phyloP scores from a whole-genome alignment of 352 stramenopile species.

The Phytophthora hibernalis region DNA sequence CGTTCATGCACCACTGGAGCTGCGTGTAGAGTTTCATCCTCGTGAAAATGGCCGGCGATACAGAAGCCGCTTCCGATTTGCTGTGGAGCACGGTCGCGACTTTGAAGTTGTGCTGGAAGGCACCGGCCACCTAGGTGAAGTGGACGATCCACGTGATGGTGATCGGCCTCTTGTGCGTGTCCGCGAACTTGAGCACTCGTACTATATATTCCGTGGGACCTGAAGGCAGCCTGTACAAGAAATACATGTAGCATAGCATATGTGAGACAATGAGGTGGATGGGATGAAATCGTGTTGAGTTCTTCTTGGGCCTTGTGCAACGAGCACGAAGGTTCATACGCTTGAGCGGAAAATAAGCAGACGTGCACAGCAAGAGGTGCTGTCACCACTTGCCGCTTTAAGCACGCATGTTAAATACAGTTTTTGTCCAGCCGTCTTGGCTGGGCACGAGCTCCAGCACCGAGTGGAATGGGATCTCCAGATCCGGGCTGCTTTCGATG shows the following conservation, averaged over 20 bases:
- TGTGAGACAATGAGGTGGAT: constrained; percentile 25
- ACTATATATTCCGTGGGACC: constrained; percentile 56
- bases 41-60: constrained; percentile 46
- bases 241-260: constrained; percentile 21
- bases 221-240: constrained; percentile 16
- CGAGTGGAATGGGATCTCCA: constrained; percentile 89
- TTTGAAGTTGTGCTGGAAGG: constrained; percentile 82
- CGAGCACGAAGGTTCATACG: constrained; percentile 27
- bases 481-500: constrained; percentile 75
- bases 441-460: constrained; percentile 84
- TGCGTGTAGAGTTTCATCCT: constrained; percentile 64
- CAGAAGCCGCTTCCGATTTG: constrained; percentile 73
- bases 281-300: constrained; percentile 32
- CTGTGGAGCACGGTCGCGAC: constrained; percentile 61
- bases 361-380: constrained; percentile 6
- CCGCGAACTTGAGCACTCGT: constrained; percentile 51
- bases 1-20: constrained; percentile 50
- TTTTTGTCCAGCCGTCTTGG: constrained; percentile 84
- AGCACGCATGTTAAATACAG: constrained; percentile 84
- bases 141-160: constrained; percentile 49
- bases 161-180: constrained; percentile 53
- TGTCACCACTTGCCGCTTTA: constrained; percentile 20
- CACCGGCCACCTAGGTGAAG: constrained; percentile 67
- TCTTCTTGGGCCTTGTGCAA: constrained; percentile 14
- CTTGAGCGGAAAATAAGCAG: constrained; percentile 21